These are phyloP conservation scores for Eucommia ulmoides DNA, from an alignment of 257 asterid species.

Conservation along the genomic window DNA sequence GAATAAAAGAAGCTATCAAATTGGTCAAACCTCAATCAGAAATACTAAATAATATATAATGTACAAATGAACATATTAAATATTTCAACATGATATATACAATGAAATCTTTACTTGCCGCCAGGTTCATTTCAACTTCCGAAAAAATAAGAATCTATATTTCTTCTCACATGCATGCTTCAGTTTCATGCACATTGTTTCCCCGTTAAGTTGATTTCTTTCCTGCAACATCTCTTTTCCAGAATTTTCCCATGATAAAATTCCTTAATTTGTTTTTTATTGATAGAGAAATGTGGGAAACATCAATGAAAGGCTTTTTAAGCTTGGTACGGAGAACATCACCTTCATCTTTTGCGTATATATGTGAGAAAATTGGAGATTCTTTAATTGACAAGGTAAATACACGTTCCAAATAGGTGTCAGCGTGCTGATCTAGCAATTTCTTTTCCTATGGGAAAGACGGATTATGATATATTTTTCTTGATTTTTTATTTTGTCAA, in stretches of 20 bases:
- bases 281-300: constrained; percentile 98
- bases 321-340: constrained; percentile 92
- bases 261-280: constrained; percentile 7
- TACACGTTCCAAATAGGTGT: constrained; percentile 3
- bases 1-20: too few relatives aligned
- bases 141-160: too few relatives aligned
- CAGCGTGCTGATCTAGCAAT: background rate
- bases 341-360: constrained; percentile 79
- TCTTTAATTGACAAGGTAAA: constrained; percentile 79
- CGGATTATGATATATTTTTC: constrained; percentile 2
- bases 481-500: constrained; percentile 8
- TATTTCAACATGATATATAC: too few relatives aligned
- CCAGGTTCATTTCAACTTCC: too few relatives aligned
- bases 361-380: constrained; percentile 82
- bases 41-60: too few relatives aligned
- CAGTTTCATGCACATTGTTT: background rate
- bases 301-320: constrained; percentile 84
- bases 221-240: constrained; percentile 1
- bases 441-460: too few relatives aligned
- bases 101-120: too few relatives aligned
- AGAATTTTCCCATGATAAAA: constrained; percentile 10
- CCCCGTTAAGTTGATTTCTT: too few relatives aligned
- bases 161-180: too few relatives aligned
- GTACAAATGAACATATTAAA: too few relatives aligned
- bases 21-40: too few relatives aligned